Percentiles rank a stretch among this genome's conserved stretches.
Conservation (phyloP, 331 rosid genomes). For the Telfairia occidentalis region DNA sequence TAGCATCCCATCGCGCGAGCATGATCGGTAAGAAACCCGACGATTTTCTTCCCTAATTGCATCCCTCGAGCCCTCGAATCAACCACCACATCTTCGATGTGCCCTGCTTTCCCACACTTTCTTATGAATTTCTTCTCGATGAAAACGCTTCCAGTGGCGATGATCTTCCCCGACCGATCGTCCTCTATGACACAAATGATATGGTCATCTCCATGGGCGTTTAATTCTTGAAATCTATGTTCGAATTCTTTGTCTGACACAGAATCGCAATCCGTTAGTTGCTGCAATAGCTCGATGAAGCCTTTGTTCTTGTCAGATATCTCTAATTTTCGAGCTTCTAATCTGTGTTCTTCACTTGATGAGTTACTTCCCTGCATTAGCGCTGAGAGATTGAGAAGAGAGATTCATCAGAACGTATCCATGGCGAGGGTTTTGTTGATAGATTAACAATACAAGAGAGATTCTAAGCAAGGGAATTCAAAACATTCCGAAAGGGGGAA, state of each 20-base stretch:
- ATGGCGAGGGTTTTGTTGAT: neutral
- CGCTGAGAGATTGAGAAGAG: neutral
- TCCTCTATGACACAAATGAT: constrained; percentile 57
- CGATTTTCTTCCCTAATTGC: constrained; percentile 41
- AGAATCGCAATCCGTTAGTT: constrained; percentile 60
- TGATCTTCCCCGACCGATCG: constrained; percentile 31
- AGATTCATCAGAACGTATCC: neutral
- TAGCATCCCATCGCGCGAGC: constrained; percentile 57
- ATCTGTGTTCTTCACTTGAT: constrained; percentile 3
- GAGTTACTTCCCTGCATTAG: neutral
- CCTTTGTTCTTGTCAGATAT: constrained; percentile 64
- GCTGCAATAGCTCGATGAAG: constrained; percentile 54
- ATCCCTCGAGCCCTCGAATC: constrained; percentile 51
- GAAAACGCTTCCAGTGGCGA: constrained; percentile 62
- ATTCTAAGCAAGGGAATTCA: neutral
- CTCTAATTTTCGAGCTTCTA: constrained; percentile 38
- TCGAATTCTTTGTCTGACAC: constrained; percentile 55
- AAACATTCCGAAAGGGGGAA: neutral
- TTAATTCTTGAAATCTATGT: constrained; percentile 47
- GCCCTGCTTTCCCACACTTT: constrained; percentile 68
- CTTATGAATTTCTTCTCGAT: constrained; percentile 57
- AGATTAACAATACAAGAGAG: neutral
- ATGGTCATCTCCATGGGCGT: constrained; percentile 48
- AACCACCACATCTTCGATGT: constrained; percentile 75
- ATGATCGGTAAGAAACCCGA: constrained; percentile 52